phyloP scores from a whole-genome alignment of 2,329 filamentous ascomycete species.

The Eutypa lata region DNA sequence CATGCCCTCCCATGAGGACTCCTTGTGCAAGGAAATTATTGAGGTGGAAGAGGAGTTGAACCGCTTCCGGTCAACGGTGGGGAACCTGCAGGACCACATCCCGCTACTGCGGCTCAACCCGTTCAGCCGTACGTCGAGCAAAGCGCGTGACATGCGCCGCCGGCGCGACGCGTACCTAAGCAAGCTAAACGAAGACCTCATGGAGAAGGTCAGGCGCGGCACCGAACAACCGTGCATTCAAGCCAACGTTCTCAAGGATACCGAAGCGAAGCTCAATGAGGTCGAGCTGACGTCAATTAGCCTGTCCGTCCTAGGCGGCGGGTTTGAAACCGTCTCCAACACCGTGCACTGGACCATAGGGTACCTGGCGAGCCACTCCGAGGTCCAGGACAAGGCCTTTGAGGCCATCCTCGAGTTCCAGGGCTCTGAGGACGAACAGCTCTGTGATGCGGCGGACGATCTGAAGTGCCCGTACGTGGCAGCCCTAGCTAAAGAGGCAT shows the following conservation, averaged over 20 bases:
- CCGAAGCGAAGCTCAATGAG: conserved; percentile 39
- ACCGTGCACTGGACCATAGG: conserved; percentile 79
- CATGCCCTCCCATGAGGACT: conserved; percentile 66
- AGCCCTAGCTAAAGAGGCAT: conserved; percentile 73
- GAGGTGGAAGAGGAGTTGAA: conserved; percentile 73
- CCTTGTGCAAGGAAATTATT: conserved; percentile 69
- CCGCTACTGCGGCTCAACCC: conserved; percentile 65
- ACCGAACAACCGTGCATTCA: conserved; percentile 41
- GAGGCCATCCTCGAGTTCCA: conserved; percentile 53
- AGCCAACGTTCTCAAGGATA: conserved; percentile 33
- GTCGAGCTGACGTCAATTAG: conserved; percentile 79
- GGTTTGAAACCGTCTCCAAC: conserved; percentile 76
- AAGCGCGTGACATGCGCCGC: conserved; percentile 63
- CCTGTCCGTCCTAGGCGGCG: conserved; percentile 77
- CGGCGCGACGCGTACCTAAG: conserved; percentile 66
- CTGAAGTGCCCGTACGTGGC: conserved; percentile 72
- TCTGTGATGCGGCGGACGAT: conserved; percentile 75
- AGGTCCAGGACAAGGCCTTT: conserved; percentile 67
- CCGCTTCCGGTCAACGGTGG: conserved; percentile 74
- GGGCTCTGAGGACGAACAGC: conserved; percentile 49
- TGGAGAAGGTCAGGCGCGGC: conserved; percentile 35
- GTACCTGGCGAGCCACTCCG: conserved; percentile 65
- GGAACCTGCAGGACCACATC: conserved; percentile 86
- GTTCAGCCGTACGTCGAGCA: conserved; percentile 30
- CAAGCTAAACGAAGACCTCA: conserved; percentile 61